These are phyloP conservation scores for Tripterygium wilfordii DNA, from an alignment of 177 flowering plant species.

Conservation along the genomic window DNA sequence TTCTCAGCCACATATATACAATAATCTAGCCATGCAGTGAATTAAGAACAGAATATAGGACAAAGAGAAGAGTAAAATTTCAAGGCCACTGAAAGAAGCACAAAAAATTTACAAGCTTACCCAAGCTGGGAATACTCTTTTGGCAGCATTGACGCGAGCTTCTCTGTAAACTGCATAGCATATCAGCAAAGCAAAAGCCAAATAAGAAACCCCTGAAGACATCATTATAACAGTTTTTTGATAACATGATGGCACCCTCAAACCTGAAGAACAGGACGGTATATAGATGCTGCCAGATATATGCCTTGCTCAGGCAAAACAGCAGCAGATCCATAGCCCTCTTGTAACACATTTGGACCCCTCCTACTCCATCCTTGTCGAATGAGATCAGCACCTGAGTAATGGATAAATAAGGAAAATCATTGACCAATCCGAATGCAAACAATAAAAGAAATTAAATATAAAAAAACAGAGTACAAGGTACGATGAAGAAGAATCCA, in stretches of 20 bases:
- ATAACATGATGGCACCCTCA: constrained; percentile 5
- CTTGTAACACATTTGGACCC: constrained; percentile 72
- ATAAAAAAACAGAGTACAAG: not conserved
- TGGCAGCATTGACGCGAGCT: constrained; percentile 83
- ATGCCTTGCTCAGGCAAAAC: constrained; percentile 97
- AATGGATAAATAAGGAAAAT: not conserved
- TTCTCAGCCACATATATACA: too few relatives aligned
- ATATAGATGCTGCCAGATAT: constrained; percentile 90
- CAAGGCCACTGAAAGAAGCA: not conserved
- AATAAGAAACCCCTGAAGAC: not conserved
- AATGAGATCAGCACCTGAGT: constrained; percentile 64
- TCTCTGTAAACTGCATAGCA: constrained; percentile 84
- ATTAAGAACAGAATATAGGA: too few relatives aligned
- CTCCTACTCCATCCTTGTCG: constrained; percentile 92
- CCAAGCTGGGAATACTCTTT: constrained; percentile 83
- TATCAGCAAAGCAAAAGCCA: constrained; percentile 10
- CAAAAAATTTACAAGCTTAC: constrained; percentile 35
- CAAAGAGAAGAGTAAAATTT: too few relatives aligned
- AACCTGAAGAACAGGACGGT: constrained; percentile 96
- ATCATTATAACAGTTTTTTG: too few relatives aligned
- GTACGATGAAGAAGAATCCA: too few relatives aligned
- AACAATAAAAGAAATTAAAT: not conserved
- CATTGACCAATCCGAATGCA: not conserved
- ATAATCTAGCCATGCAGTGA: too few relatives aligned
- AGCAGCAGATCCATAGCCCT: constrained; percentile 97